Conservation (phyloP, 805 yeast species). For the Aciculoconidium aculeatum region DNA sequence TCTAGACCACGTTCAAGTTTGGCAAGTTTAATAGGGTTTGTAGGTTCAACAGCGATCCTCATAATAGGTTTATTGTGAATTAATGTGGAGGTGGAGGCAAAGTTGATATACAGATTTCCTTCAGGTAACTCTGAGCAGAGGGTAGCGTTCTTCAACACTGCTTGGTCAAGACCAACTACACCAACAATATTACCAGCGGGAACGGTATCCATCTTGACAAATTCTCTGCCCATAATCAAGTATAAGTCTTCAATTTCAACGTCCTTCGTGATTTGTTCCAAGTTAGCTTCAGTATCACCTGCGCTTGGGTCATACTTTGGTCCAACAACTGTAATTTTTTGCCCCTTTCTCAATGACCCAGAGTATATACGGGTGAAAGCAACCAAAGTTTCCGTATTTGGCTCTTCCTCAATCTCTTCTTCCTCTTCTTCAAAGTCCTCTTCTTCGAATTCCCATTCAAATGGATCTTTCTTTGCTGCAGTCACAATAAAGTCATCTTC, state of each 20-base stretch:
- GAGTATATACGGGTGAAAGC: conserved; percentile 88
- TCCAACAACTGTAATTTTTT: conserved; percentile 67
- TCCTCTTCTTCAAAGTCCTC: conserved; percentile 34
- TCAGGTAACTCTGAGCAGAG: conserved; percentile 54
- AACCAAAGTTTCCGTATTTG: conserved; percentile 59
- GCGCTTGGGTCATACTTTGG: conserved; percentile 84
- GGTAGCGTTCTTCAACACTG: conserved; percentile 83
- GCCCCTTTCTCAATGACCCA: conserved; percentile 75
- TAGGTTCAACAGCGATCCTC: conserved; percentile 93
- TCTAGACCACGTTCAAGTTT: conserved; percentile 73
- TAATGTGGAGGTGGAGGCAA: conserved; percentile 42
- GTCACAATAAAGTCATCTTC: conserved; percentile 22
- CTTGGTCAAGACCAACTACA: conserved; percentile 82
- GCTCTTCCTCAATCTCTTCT: conserved; percentile 41
- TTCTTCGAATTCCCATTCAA: conserved; percentile 45
- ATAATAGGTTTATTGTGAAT: conserved; percentile 81
- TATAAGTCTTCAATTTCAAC: conserved; percentile 65
- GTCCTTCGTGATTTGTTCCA: conserved; percentile 48
- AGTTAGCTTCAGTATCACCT: conserved; percentile 30
- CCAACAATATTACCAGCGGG: conserved; percentile 97
- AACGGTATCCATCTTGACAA: conserved; percentile 68
- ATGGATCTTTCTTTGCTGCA: conserved; percentile 27
- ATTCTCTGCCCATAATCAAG: conserved; percentile 88
- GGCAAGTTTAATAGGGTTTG: conserved; percentile 73
- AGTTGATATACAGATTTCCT: conserved; percentile 67